These are phyloP conservation scores for Tetrapisispora fleetii DNA, from an alignment of 805 yeast species.

Conservation along the genomic window DNA sequence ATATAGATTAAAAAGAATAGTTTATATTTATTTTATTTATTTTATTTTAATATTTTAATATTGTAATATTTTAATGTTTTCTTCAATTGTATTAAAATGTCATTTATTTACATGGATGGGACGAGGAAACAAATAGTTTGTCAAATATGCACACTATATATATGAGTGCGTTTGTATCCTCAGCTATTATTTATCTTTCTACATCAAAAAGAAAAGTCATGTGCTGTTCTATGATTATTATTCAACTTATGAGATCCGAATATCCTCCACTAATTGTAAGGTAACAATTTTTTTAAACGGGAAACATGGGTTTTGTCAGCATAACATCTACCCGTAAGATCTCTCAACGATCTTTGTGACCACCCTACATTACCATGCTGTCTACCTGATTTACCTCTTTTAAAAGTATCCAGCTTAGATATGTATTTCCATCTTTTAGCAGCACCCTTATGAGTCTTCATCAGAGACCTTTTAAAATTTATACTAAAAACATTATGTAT, in stretches of 20 bases:
- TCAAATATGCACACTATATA: not conserved
- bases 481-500: not conserved
- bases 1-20: not conserved
- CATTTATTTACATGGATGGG: constrained; percentile 27
- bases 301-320: constrained; percentile 50
- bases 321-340: constrained; percentile 48
- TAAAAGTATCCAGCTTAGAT: constrained; percentile 42
- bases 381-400: constrained; percentile 72
- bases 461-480: constrained; percentile 13
- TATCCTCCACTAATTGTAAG: constrained; percentile 24
- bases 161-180: too few species aligned
- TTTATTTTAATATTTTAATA: too few species aligned
- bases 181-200: too few species aligned
- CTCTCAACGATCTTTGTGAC: constrained; percentile 50
- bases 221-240: too few species aligned
- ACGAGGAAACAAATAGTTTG: too few species aligned
- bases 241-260: not conserved
- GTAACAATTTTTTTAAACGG: constrained; percentile 48
- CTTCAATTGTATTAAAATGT: constrained; percentile 33
- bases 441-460: constrained; percentile 79
- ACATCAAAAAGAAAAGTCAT: too few species aligned
- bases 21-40: not conserved
- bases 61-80: too few species aligned
- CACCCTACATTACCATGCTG: constrained; percentile 91
- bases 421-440: constrained; percentile 59